These are phyloP conservation scores for Macrophomina pseudophaseolina DNA, from an alignment of 2,329 filamentous ascomycete genomes.

Conservation along the genomic window DNA sequence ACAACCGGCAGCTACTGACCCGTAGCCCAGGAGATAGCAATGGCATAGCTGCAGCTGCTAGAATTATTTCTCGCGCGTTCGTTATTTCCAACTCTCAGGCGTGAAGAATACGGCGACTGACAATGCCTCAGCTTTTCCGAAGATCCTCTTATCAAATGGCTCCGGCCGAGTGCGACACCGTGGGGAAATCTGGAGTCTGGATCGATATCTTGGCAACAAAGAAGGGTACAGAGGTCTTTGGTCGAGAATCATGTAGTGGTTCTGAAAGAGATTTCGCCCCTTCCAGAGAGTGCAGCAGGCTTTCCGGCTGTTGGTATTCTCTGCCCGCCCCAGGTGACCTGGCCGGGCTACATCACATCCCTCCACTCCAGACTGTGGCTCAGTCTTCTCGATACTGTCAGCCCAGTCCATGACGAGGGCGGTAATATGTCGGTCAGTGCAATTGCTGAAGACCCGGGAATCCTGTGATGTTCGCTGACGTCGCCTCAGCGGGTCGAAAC, in stretches of 20 bases:
- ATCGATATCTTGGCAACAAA: not conserved
- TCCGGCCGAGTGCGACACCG: not conserved
- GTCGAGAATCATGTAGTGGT: not conserved
- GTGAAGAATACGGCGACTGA: not conserved
- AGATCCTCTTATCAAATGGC: conserved; percentile 2
- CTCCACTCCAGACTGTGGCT: not conserved
- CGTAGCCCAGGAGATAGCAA: not conserved
- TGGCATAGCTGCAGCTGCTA: not conserved
- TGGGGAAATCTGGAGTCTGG: not conserved
- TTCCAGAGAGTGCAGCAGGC: not conserved
- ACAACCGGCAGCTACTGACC: not conserved
- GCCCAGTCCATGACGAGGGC: not conserved
- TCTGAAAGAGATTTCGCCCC: no score
- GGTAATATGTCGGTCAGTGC: not conserved
- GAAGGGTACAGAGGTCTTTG: not conserved
- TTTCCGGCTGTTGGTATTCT: not conserved
- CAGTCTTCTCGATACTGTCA: not conserved
- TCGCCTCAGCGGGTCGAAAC: not conserved
- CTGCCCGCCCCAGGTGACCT: not conserved
- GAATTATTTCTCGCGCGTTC: not conserved
- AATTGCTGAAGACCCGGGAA: not conserved
- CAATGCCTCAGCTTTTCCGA: not conserved
- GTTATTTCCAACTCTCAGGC: not conserved
- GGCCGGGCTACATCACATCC: not conserved
- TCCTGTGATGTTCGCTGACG: not conserved